Percentiles rank a stretch among this genome's conserved stretches.
Evolutionary conservation across 441 rosid genomes (phyloP).

Genomic region (Erodium texanum): DNA sequence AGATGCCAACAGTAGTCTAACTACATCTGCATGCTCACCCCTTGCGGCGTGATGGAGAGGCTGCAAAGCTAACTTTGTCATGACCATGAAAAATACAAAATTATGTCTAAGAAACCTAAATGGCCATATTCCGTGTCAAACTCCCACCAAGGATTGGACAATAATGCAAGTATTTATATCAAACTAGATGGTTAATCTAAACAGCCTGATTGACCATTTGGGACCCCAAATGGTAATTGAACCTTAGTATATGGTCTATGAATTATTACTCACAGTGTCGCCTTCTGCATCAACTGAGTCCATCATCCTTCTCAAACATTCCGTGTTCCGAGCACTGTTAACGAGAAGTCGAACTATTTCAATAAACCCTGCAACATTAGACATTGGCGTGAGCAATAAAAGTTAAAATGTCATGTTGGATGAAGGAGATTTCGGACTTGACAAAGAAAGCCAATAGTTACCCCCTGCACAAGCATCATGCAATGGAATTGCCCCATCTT

Average conservation of each 20-base stretch:
- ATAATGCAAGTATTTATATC: neutral
- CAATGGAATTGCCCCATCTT: conserved; percentile 76
- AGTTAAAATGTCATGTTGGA: neutral
- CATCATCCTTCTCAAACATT: conserved; percentile 54
- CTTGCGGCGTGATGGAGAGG: conserved; percentile 95
- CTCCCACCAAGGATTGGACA: neutral
- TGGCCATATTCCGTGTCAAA: neutral
- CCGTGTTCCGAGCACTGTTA: conserved; percentile 37
- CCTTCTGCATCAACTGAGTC: conserved; percentile 31
- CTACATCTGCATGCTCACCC: conserved; percentile 65
- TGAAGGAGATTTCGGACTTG: neutral
- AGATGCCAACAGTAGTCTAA: conserved; percentile 51
- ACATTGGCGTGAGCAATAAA: neutral
- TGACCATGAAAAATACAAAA: no score
- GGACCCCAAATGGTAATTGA: neutral
- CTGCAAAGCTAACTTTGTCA: conserved; percentile 22
- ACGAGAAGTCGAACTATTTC: conserved; percentile 62
- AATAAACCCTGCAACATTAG: conserved; percentile 41
- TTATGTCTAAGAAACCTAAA: neutral
- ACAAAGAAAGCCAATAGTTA: conserved; percentile 13
- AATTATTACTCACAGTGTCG: conserved; percentile 6
- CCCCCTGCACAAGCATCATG: conserved; percentile 93
- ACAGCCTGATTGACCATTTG: neutral
- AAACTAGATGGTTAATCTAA: no score
- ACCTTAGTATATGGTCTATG: conserved; percentile 2